Conservation (phyloP, 2,329 filamentous ascomycete genomes). For the Paraconiothyrium sp. region DNA sequence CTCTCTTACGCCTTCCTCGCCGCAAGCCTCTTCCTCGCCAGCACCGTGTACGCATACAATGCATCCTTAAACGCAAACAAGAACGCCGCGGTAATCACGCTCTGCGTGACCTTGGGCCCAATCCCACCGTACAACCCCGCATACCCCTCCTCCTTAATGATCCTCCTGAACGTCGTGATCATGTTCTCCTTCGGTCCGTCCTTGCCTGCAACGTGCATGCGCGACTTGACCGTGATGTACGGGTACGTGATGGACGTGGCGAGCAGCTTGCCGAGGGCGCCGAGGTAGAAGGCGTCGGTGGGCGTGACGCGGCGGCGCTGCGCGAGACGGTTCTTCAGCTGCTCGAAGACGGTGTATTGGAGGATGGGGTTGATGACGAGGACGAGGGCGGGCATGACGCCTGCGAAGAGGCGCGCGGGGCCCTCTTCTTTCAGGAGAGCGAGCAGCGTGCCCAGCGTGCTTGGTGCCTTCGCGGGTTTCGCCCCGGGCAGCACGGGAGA, state of each 20-base stretch:
- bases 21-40: constrained; percentile 62
- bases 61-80: constrained; percentile 98
- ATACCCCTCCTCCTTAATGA: constrained; percentile 91
- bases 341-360: constrained; percentile 98
- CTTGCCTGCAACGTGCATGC: constrained; percentile 89
- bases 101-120: constrained; percentile 95
- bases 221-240: constrained; percentile 98
- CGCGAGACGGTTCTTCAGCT: constrained; percentile 92
- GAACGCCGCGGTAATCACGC: constrained; percentile 94
- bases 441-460: constrained; percentile 83
- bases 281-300: constrained; percentile 86
- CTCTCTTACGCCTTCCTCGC: constrained; percentile 1
- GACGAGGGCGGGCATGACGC: constrained; percentile 90
- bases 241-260: constrained; percentile 96
- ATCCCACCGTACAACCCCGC: constrained; percentile 93
- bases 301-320: constrained; percentile 80
- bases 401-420: constrained; percentile 83
- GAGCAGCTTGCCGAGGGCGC: constrained; percentile 91
- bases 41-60: constrained; percentile 83
- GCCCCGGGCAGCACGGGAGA: constrained; percentile 52
- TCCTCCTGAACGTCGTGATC: constrained; percentile 77
- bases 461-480: constrained; percentile 65
- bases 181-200: constrained; percentile 83
- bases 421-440: constrained; percentile 86
- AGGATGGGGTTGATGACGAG: constrained; percentile 98